Base-by-base conservation (phyloP, 1,284 basidiomycete genomes). In the Mycena citricolor region DNA sequence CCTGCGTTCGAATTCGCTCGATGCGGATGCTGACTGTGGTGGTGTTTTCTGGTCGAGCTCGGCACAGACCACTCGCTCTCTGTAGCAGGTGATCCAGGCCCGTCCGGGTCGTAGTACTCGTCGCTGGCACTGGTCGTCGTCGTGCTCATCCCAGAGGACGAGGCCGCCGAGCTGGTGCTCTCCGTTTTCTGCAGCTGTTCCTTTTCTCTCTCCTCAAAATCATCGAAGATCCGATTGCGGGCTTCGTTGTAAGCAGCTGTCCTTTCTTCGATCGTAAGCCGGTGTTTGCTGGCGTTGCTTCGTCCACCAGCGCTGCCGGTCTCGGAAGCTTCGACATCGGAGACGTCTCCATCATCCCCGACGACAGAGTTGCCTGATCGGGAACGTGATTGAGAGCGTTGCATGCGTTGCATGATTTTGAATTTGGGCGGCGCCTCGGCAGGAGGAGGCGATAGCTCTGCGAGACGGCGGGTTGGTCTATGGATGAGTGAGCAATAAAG, bases 191-290 rank as follows among this genome's bases (percentile, higher is more conserved):
- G n/a, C n/a, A n/a, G n/a, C 61, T 87, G 86, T 44, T 71, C 74
- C 61, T 79, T 80, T n/a, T n/a, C n/a, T n/a, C n/a, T n/a, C 56
- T 85, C 85, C 57, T 86, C 75, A 55, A 88, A 87, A 48, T 67
- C 80, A 76, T 84, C 83, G 66, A 90, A 91, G 54, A 91, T 91
- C 42, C 88, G 77, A 26, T 79, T 81, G 32, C 89, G 79, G 22
- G 88, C 88, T 61, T 86, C 80, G 43, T 87, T 83, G 57, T 91
- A 91, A 11, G 85, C 88, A 2, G 86, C 89, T 58, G 86, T 86
- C 34, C 89, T 81, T 61, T 90, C 81, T 55, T 84, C 83, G 29
- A 90, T 82, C 2, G 87, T 89, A 67, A 79, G 77, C 25, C 74
- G 73, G 57, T 84, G 81, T 65, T 82, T 86, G 55, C 63, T 71